Base-by-base conservation (phyloP, 495 filamentous ascomycete species). In the Parathielavia hyrcaniae region DNA sequence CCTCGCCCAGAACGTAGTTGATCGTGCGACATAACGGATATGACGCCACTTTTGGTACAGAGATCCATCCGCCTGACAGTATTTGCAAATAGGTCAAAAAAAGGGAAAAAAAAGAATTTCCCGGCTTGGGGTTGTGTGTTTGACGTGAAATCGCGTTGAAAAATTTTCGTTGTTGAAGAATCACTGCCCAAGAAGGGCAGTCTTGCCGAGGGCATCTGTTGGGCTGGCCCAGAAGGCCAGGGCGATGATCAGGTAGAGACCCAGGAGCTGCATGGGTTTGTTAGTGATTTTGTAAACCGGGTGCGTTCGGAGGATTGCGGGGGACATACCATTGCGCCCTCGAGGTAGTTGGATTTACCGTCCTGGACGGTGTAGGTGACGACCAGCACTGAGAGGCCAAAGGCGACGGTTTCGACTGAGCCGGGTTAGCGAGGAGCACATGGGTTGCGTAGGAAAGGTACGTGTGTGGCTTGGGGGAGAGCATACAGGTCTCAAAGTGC, bases 311-410 rank as follows among this genome's bases (percentile, higher is more conserved):
- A 26, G 9, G 46, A 30, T 50, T 35, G 55, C 57, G 36, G 20
- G 20, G 13, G 13, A 66, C 91, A 64, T 69, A 92, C 88, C 87
- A 97, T 90, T 39, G 86, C 86, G 48, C 92, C 92, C 73, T 97
- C 92, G 9, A 97, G 82, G 59, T 95, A 97, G 68, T 97, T 97
- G 14, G 86, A 90, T 75, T 92, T 93, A 54, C 92, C 92, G 70
- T 97, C 92, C 68, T 92, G 87, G 57, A 95, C 89, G 8, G 95
- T 82, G 71, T 96, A 90, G 38, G 91, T 96, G 17, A 96, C 91
- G 43, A 97, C 89, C 60, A 96, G 71, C 0, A 93, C 90, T 36
- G 84, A 86, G 56, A 97, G 76, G 54, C 91, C 95, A 72, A 97
- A 96, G 2, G 92, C 87, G 36, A 97, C 88, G 0, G 92, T 97